phyloP scores from a whole-genome alignment of 164 flowering plant genomes.

The Kalanchoe fedtschenkoi region DNA sequence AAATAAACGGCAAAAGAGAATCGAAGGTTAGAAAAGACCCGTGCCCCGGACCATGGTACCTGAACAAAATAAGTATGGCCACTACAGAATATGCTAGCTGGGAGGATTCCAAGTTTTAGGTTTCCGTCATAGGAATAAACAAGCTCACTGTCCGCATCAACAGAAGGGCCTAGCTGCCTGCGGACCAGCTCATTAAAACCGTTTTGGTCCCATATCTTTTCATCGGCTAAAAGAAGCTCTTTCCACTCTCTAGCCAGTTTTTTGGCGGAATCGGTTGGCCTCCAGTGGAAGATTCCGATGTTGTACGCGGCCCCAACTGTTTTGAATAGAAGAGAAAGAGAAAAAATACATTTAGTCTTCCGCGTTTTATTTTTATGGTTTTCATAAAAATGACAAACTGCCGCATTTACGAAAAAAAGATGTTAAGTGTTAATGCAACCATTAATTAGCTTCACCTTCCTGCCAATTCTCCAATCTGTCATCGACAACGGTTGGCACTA shows the following conservation, averaged over 20 bases:
- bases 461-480: conserved; percentile 84
- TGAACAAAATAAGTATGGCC: conserved; percentile 98
- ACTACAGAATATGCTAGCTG: conserved; percentile 94
- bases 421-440: not conserved
- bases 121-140: conserved; percentile 83
- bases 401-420: not conserved
- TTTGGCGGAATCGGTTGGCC: conserved; percentile 73
- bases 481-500: conserved; percentile 83
- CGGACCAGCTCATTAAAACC: conserved; percentile 80
- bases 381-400: not conserved
- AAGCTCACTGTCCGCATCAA: conserved; percentile 76
- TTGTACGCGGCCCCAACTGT: conserved; percentile 73
- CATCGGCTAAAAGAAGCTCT: conserved; percentile 77
- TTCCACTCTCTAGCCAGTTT: conserved; percentile 85
- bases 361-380: not conserved
- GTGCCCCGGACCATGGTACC: conserved; percentile 34
- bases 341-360: not conserved
- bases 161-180: conserved; percentile 74
- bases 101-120: conserved; percentile 79
- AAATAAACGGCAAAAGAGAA: not conserved
- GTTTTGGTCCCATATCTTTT: conserved; percentile 93
- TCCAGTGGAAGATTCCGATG: conserved; percentile 97
- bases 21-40: not conserved
- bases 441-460: conserved; percentile 39
- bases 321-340: not conserved